Evolutionary conservation across 2,329 filamentous ascomycete species (phyloP), one percentile per base, ranked within the genome.

Genomic region (Grosmannia clavigera): DNA sequence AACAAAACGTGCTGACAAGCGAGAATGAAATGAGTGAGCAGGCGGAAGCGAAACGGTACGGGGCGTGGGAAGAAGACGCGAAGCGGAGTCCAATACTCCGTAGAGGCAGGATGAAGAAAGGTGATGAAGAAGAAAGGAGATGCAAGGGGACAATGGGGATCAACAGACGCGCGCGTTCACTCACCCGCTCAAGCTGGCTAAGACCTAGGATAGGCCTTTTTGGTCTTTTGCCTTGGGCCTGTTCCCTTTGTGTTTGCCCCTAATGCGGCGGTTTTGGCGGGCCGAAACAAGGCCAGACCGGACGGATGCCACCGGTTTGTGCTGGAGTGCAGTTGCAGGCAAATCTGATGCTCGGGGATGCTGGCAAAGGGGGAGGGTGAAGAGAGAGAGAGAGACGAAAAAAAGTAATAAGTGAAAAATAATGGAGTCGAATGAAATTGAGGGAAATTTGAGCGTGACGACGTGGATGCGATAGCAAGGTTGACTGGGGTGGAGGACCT

Each of bases 371-470:
- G 33, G 38, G 16, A 55, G 10, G 53, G 11, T 14, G 52, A 54
- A 35, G 52, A 35, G 16, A 25, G 50, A 52, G 50, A 57, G n/a
- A 27, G 56, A 2, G 33, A 22, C 12, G 31, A 51, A 33, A 56
- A 43, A 71, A 71, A 72, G 75, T 29, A 35, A 33, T n/a, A 58
- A 4, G 56, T 19, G 43, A 29, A 35, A 16, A 55, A 33, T 35
- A 56, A 48, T 56, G 55, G 55, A 56, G 55, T 25, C 55, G 38
- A 38, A 60, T 25, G 54, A 58, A 57, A 50, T 31, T 58, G 60
- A 55, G 59, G 16, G 40, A 54, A 58, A 58, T 58, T 53, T 40
- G 46, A 53, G n/a, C 57, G 57, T 48, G 48, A 58, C 43, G 56
- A 52, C 55, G 55, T 33, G 55, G 40, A 57, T 48, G 55, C 38